Conservation (phyloP, 179 eudicot genomes). For the Actinidia polygama region DNA sequence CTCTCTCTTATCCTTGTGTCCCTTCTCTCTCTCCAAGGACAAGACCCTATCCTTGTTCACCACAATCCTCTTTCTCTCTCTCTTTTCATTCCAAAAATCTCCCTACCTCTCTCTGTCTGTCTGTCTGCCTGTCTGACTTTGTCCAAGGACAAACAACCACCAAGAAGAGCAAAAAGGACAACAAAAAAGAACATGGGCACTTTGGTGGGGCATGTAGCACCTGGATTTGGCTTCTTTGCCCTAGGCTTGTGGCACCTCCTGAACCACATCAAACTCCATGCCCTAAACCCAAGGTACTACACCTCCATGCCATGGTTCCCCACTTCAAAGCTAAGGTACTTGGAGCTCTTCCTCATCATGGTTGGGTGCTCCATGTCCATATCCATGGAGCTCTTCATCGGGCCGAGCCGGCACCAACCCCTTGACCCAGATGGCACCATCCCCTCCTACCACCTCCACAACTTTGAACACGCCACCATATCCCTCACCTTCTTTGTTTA, state of each 20-base stretch:
- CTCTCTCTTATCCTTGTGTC: background rate
- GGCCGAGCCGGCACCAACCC: conserved; percentile 71
- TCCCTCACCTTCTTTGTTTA: conserved; percentile 61
- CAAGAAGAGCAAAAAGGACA: background rate
- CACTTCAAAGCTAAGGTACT: conserved; percentile 35
- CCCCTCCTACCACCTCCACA: conserved; percentile 83
- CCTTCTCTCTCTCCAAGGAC: background rate
- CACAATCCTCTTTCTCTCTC: background rate
- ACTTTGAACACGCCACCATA: conserved; percentile 75
- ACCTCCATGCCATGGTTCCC: conserved; percentile 69
- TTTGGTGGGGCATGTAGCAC: no score
- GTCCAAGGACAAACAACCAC: no score
- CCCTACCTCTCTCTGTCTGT: no score
- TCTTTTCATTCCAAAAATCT: background rate
- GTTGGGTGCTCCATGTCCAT: conserved; percentile 44
- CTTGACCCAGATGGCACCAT: conserved; percentile 70
- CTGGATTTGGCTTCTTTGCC: no score
- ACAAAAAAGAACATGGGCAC: conserved; percentile 56
- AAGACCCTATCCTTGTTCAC: background rate
- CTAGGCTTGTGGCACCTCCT: no score
- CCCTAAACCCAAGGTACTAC: conserved; percentile 44
- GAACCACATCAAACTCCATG: conserved; percentile 60
- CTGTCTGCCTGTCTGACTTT: no score
- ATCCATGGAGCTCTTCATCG: conserved; percentile 77
- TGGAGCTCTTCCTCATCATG: conserved; percentile 71